These are phyloP conservation scores for Apiospora sp. DNA, from an alignment of 2,329 filamentous ascomycete species.

Conservation along the genomic window DNA sequence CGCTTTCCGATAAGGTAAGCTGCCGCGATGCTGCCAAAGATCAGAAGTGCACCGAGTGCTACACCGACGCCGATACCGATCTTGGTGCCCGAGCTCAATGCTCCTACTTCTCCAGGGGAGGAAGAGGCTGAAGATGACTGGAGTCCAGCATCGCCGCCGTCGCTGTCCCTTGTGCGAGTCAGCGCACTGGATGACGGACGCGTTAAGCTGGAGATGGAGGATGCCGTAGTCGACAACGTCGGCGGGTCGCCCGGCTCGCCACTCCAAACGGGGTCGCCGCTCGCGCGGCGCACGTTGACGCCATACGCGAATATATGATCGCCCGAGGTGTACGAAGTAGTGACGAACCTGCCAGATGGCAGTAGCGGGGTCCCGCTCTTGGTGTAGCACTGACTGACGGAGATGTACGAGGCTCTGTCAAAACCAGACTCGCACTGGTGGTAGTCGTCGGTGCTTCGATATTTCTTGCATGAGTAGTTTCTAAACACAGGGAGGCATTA, in stretches of 20 bases:
- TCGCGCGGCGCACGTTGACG: not conserved
- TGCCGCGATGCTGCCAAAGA: constrained; percentile 39
- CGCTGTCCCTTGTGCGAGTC: not conserved
- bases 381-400: constrained; percentile 7
- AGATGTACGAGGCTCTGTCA: not conserved
- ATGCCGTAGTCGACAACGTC: not conserved
- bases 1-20: not conserved
- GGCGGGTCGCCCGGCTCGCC: not conserved
- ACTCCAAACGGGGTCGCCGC: not conserved
- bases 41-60: constrained; percentile 42
- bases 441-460: not conserved
- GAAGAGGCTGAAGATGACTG: not conserved
- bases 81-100: constrained; percentile 40
- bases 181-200: too few relatives aligned
- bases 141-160: not conserved
- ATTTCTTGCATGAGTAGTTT: not conserved
- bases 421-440: not conserved
- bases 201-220: not conserved
- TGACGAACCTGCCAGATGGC: not conserved
- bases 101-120: not conserved
- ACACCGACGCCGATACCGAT: constrained; percentile 47
- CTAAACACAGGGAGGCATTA: not conserved
- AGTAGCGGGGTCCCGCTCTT: not conserved
- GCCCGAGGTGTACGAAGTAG: not conserved
- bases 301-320: not conserved